Evolutionary conservation across 805 yeast genomes (phyloP).

Genomic region (Sugiyamaella boreocaroliniensis): DNA sequence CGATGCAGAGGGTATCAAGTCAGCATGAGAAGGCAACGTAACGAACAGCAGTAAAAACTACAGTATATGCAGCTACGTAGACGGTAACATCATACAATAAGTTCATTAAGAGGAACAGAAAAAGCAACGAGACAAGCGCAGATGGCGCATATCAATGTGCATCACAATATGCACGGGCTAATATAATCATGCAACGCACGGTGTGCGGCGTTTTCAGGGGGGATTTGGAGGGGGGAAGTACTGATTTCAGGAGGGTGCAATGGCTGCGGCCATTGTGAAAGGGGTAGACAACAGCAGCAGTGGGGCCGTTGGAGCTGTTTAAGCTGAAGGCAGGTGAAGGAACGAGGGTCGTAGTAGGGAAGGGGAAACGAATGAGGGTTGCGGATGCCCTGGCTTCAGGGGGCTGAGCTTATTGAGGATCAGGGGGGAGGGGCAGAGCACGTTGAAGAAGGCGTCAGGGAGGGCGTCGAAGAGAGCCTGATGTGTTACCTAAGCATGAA

Average conservation of each 20-base stretch:
- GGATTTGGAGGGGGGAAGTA: neutral
- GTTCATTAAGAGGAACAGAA: neutral
- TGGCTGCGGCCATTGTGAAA: neutral
- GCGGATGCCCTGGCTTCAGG: no score
- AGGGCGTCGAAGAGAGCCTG: no score
- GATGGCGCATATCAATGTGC: neutral
- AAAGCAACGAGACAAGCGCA: neutral
- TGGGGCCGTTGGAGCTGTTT: no score
- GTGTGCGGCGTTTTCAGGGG: neutral
- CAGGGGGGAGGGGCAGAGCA: no score
- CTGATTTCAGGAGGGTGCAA: neutral
- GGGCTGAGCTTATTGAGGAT: no score
- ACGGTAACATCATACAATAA: neutral
- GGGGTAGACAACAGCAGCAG: no score
- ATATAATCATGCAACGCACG: neutral
- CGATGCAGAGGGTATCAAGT: slow-evolving; percentile 61
- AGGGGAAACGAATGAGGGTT: no score
- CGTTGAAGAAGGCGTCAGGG: no score
- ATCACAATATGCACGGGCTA: neutral
- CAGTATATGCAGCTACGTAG: neutral
- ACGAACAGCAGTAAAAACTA: neutral
- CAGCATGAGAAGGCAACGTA: slow-evolving; percentile 52
- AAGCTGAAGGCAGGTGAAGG: no score
- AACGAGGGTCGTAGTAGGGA: no score
- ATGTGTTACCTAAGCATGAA: no score